These are phyloP conservation scores for Psilocybe tampanensis DNA, from an alignment of 768 basidiomycete species.

Conservation along the genomic window DNA sequence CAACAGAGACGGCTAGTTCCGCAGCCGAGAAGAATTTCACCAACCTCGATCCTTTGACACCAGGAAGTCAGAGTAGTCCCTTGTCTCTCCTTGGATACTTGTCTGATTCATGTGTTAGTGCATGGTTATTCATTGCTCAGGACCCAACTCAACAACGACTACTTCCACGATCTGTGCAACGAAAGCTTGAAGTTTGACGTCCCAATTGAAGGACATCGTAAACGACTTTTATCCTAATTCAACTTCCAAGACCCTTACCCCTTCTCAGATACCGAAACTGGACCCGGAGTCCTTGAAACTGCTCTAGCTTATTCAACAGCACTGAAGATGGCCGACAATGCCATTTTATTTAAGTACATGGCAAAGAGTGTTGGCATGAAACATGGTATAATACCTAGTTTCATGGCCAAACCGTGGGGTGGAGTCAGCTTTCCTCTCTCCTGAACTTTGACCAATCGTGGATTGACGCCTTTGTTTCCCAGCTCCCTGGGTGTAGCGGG, in stretches of 20 bases:
- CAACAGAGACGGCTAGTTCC: slow-evolving; percentile 78
- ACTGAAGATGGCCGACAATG: slow-evolving; percentile 86
- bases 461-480: background rate
- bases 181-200: slow-evolving; percentile 71
- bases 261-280: slow-evolving; percentile 83
- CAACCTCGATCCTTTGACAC: slow-evolving; percentile 77
- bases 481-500: slow-evolving; percentile 98
- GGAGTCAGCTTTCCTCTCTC: slow-evolving; percentile 59
- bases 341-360: slow-evolving; percentile 88
- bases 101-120: slow-evolving; percentile 52
- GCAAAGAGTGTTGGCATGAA: slow-evolving; percentile 93
- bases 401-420: slow-evolving; percentile 98
- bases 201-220: slow-evolving; percentile 86
- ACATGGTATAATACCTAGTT: slow-evolving; percentile 87
- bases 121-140: slow-evolving; percentile 95
- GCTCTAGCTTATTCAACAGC: slow-evolving; percentile 85
- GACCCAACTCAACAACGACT: slow-evolving; percentile 86
- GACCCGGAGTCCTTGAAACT: slow-evolving; percentile 86
- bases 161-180: slow-evolving; percentile 90
- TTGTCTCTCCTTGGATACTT: background rate
- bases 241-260: background rate
- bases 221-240: background rate
- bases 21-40: slow-evolving; percentile 78
- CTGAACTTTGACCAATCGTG: background rate
- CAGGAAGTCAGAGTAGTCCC: slow-evolving; percentile 80